Evolutionary conservation across 345 rosid genomes (phyloP), one percentile per base, ranked within the genome.

Genomic region (Acer saccharum): DNA sequence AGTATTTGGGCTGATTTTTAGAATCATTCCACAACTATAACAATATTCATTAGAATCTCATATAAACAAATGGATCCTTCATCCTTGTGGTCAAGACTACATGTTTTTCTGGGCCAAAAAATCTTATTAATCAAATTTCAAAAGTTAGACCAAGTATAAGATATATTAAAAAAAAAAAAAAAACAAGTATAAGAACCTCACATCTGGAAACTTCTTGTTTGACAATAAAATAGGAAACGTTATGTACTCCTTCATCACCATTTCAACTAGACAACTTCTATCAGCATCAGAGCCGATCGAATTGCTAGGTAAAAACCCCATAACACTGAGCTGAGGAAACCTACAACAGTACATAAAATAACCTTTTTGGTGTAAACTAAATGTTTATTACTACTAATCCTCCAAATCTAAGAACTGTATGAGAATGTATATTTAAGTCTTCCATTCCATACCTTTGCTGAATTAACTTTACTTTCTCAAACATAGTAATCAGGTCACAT

Each of bases 221-320:
- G 91, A 81, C 77, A 91, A 80, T 52, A 93, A 81, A 71, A 95
- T 70, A n/a, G 98, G 99, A 83, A 92, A 93, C 17, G 92, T 90
- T 62, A 91, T 77, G 54, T 86, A 92, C 25, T 95, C 97, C 85
- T 88, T 83, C 82, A 88, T 86, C 74, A 87, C 78, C 85, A 90
- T 78, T 74, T 83, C 86, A 82, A 87, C 78, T n/a, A 92, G 80
- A 68, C 50, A 77, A 77, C 83, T 66, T 65, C 55, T 87, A 86
- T 87, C 87, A 86, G 71, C 81, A 70, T 77, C 69, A 65, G 87
- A 78, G 81, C 77, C 73, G 83, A 74, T 81, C 20, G 77, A 79
- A 87, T 78, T 84, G 76, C 88, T 85, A 70, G 79, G 84, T 80
- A 88, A 89, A 41, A 92, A 77, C 55, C 87, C 96, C 72, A 95